These are phyloP conservation scores for Dactylellina parvicollis DNA, from an alignment of 2,329 filamentous ascomycete genomes.

Conservation along the genomic window DNA sequence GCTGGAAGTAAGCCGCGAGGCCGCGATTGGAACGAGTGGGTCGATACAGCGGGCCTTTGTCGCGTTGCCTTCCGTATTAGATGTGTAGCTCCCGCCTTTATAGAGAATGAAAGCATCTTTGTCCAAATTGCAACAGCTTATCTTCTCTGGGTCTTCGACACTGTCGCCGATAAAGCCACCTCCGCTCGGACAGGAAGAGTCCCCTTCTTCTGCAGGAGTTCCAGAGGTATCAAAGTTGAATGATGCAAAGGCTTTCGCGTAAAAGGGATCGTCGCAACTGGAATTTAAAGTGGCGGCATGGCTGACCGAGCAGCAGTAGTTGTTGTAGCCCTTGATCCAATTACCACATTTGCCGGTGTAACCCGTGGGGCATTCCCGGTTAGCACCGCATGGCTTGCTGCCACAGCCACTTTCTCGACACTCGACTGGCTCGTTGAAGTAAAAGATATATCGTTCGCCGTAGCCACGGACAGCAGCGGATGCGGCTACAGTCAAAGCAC, in stretches of 20 bases:
- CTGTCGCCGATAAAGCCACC: constrained; percentile 11
- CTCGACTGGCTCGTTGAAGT: constrained; percentile 2
- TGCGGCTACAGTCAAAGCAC: constrained; percentile 6
- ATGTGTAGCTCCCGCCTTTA: background rate
- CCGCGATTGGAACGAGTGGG: constrained; percentile 16
- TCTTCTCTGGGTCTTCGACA: constrained; percentile 5
- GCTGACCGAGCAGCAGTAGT: constrained; percentile 20
- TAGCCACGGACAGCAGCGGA: background rate
- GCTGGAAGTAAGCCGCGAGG: background rate
- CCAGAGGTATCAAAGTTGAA: constrained; percentile 24
- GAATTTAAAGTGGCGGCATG: background rate
- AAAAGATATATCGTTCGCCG: constrained; percentile 20
- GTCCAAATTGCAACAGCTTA: constrained; percentile 9
- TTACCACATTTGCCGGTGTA: constrained; percentile 5
- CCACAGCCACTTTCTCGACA: constrained; percentile 4
- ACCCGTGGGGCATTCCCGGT: background rate
- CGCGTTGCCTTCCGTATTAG: constrained; percentile 1
- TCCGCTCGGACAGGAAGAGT: background rate
- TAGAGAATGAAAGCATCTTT: constrained; percentile 14
- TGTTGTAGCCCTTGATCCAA: constrained; percentile 26
- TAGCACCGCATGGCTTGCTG: background rate
- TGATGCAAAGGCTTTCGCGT: background rate
- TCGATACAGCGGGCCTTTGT: constrained; percentile 22
- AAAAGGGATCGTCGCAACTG: constrained; percentile 2
- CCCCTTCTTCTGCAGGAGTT: constrained; percentile 2